These are phyloP conservation scores for Schwanniomyces polymorphus DNA, from an alignment of 805 yeast species.

Conservation along the genomic window DNA sequence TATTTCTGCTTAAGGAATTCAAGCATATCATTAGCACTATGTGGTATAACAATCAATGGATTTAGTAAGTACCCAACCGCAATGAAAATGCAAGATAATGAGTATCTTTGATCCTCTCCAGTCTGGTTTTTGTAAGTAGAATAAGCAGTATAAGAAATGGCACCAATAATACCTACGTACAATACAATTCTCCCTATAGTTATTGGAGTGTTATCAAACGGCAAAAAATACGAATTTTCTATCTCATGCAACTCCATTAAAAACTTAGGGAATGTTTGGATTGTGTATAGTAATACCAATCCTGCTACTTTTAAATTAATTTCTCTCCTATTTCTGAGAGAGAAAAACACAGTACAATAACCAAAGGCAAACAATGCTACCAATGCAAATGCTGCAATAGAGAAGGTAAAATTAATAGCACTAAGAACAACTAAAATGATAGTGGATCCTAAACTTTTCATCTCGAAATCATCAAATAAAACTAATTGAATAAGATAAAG, in stretches of 20 bases:
- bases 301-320: neutral
- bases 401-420: neutral
- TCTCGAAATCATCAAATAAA: neutral
- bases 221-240: neutral
- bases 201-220: neutral
- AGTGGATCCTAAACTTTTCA: neutral
- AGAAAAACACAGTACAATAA: conserved; percentile 1
- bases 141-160: neutral
- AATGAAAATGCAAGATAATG: neutral
- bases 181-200: neutral
- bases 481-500: neutral
- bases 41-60: neutral
- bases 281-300: neutral
- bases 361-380: conserved; percentile 1
- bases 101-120: neutral
- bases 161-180: neutral
- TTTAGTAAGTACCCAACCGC: neutral
- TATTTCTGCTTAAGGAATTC: neutral
- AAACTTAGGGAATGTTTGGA: neutral
- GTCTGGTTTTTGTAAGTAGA: neutral
- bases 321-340: neutral
- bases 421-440: neutral
- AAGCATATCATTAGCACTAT: neutral
- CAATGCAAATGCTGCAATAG: neutral
- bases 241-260: neutral